Evolutionary conservation across 176 grass and related monocot genomes (phyloP), one percentile per base, ranked within the genome.

Genomic region (Oryza meyeriana): DNA sequence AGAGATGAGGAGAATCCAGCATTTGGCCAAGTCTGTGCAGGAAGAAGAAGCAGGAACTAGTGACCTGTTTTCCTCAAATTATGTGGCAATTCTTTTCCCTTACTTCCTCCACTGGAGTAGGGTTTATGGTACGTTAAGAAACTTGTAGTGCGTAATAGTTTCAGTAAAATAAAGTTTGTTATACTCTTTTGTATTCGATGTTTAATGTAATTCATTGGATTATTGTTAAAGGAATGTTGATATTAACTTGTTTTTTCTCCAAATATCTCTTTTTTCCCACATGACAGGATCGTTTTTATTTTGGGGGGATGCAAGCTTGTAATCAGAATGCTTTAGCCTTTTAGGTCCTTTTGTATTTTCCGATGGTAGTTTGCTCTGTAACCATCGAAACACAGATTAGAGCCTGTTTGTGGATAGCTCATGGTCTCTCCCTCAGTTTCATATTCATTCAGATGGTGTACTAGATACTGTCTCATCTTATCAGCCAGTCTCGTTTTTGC

Each of bases 1-100:
- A 14, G 89, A 94, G 77, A 94, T 94, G 85, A 89, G 82, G 62
- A 92, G 78, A 18, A 85, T 94, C 13, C 86, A 83, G 12, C 70
- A 91, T 22, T 65, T 72, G 66, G 41, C 59, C 29, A 69, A 14
- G 10, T n/a, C 79, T 48, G 69, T 63, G 1, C 17, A 40, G 30
- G 59, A 83, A 36, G 8, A 64, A 36, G 50, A 62, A 69, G 18
- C 31, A 41, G n/a, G 35, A 47, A 5, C 52, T 13, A 64, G 1
- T 6, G 70, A 70, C 13, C 10, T 5, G 3, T 70, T 89, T 71
- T 85, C 82, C 1, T 76, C 76, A 1, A 72, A 87, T 59, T 97
- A 92, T 77, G 59, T 76, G 33, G 52, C 72, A 10, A 75, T 72
- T 22, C 31, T 97, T 14, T 94, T 94, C 64, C 94, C 92, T 70